phyloP scores from a whole-genome alignment of 495 filamentous ascomycete species.

The Echria macrotheca region DNA sequence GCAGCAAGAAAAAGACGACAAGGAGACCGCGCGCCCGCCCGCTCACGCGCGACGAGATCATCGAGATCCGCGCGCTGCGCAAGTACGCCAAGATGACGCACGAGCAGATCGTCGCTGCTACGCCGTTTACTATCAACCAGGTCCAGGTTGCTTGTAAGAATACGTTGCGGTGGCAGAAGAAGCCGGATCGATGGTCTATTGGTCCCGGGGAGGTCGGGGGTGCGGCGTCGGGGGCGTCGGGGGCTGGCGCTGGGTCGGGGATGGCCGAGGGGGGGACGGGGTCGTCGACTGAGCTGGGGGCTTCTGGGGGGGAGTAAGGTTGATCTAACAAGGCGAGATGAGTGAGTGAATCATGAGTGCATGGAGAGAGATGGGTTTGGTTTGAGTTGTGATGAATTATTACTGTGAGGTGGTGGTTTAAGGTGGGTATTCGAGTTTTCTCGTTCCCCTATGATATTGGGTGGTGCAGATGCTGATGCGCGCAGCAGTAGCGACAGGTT shows the following conservation, averaged over 20 bases:
- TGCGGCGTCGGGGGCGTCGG: neutral
- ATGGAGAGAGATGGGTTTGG: too few species aligned
- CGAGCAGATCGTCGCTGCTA: slow-evolving; percentile 8
- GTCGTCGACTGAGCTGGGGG: neutral
- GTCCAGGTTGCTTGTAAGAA: slow-evolving; percentile 3
- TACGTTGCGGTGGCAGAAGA: slow-evolving; percentile 1
- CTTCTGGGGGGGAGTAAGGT: neutral
- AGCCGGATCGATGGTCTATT: slow-evolving; percentile 8
- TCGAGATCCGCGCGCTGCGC: slow-evolving; percentile 8
- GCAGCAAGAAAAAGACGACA: neutral
- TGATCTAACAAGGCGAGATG: neutral
- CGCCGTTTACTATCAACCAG: slow-evolving; percentile 9
- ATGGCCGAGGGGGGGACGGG: neutral
- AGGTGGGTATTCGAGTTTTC: too few species aligned
- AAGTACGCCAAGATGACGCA: slow-evolving; percentile 9
- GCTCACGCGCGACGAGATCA: slow-evolving; percentile 5
- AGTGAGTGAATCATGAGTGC: too few species aligned
- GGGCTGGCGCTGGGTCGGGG: neutral
- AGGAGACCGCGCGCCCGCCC: slow-evolving; percentile 4
- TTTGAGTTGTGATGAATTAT: too few species aligned
- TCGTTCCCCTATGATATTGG: too few species aligned
- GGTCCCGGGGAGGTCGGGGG: neutral
- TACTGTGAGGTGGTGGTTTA: too few species aligned
- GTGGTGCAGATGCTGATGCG: too few species aligned
- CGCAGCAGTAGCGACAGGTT: too few species aligned